Conservation (phyloP, 2,329 filamentous ascomycete genomes). For the Fusarium nygamai region DNA sequence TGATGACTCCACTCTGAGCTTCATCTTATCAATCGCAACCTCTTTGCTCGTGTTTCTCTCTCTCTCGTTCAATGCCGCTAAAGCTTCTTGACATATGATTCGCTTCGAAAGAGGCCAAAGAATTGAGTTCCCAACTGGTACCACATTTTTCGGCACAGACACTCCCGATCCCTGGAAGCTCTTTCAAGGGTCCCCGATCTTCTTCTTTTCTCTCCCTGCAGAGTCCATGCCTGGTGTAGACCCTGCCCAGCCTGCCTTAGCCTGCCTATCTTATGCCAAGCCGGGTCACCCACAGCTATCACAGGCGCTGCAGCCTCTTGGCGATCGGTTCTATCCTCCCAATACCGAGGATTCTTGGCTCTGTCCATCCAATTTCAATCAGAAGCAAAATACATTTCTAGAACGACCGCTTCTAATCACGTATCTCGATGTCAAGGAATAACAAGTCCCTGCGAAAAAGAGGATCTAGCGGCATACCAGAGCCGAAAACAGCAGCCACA, state of each 20-base stretch:
- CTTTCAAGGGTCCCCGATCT: neutral
- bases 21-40: constrained; percentile 42
- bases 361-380: neutral
- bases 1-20: constrained; percentile 5
- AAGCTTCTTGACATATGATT: constrained; percentile 6
- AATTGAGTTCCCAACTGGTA: constrained; percentile 2
- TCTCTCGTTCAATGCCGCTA: constrained; percentile 1
- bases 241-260: neutral
- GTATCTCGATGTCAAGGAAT: neutral
- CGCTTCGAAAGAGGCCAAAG: neutral
- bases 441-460: neutral
- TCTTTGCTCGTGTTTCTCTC: neutral
- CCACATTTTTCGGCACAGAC: constrained; percentile 11
- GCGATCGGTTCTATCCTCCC: constrained; percentile 23
- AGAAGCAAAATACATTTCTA: neutral
- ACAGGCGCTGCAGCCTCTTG: constrained; percentile 23
- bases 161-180: constrained; percentile 6
- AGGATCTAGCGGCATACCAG: constrained; percentile 35
- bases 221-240: neutral
- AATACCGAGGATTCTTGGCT: constrained; percentile 1
- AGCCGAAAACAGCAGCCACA: constrained; percentile 31
- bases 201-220: neutral
- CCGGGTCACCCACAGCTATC: constrained; percentile 28
- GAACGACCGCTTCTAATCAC: neutral
- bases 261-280: constrained; percentile 33